These are phyloP conservation scores for Yarrowia deformans DNA, from an alignment of 805 yeast species.

Conservation along the genomic window DNA sequence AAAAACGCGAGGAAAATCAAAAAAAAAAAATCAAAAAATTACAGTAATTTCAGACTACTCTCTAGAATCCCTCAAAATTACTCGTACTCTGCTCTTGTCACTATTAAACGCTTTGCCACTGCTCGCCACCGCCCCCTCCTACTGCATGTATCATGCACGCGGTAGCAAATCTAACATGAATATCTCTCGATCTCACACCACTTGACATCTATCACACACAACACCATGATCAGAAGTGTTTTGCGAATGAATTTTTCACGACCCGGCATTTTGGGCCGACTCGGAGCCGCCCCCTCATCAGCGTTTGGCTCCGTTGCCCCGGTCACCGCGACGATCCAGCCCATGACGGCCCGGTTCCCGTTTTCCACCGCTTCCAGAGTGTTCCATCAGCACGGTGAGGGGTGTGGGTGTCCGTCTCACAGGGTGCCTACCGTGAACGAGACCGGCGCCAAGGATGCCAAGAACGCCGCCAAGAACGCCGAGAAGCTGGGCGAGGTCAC, in stretches of 20 bases:
- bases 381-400: conserved; percentile 6
- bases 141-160: conserved; percentile 10
- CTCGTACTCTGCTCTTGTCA: no score
- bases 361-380: conserved; percentile 4
- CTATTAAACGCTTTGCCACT: no score
- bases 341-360: conserved; percentile 8
- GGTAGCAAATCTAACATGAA: neutral
- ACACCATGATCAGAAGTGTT: neutral
- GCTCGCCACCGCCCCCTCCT: neutral
- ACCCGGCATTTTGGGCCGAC: no score
- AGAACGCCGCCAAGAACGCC: conserved; percentile 11
- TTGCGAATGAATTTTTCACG: neutral
- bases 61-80: no score
- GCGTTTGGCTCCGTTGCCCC: neutral
- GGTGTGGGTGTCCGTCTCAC: conserved; percentile 5
- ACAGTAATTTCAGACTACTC: no score
- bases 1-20: no score
- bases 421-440: conserved; percentile 19
- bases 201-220: neutral
- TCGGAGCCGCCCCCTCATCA: neutral
- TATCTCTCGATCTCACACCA: neutral
- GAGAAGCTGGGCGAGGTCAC: conserved; percentile 55
- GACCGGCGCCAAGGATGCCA: conserved; percentile 10
- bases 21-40: no score
- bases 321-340: neutral